A percentile compares a stretch with the other conserved stretches of the same genome.
These are phyloP conservation scores for Suillus ampliporus DNA, from an alignment of 768 basidiomycete genomes.

Conservation along the genomic window DNA sequence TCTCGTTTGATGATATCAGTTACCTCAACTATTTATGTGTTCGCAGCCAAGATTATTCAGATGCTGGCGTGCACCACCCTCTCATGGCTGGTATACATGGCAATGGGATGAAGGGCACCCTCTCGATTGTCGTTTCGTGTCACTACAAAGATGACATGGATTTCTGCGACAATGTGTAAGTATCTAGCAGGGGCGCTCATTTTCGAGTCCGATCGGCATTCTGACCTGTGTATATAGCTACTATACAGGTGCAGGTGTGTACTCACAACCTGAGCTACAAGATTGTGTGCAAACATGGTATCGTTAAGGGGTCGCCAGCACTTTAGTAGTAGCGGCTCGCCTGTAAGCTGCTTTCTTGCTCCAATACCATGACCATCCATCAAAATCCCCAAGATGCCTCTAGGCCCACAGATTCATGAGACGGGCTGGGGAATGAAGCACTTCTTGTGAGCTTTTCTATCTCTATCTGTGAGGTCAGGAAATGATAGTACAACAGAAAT, in stretches of 20 bases:
- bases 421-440: slow-evolving; percentile 14
- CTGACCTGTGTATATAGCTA: slow-evolving; percentile 22
- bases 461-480: not conserved
- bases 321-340: slow-evolving; percentile 19
- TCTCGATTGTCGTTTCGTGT: slow-evolving; percentile 26
- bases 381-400: slow-evolving; percentile 16
- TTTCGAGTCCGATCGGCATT: not conserved
- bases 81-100: slow-evolving; percentile 25
- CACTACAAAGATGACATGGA: slow-evolving; percentile 31
- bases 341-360: slow-evolving; percentile 17
- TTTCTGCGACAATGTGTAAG: slow-evolving; percentile 31
- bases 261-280: not conserved
- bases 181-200: slow-evolving; percentile 23
- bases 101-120: slow-evolving; percentile 14
- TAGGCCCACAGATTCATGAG: slow-evolving; percentile 30
- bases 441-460: slow-evolving; percentile 22
- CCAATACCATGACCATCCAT: not conserved
- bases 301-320: slow-evolving; percentile 28
- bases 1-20: slow-evolving; percentile 2
- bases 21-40: not conserved
- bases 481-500: slow-evolving; percentile 22
- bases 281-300: not conserved
- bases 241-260: slow-evolving; percentile 30
- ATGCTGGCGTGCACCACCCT: slow-evolving; percentile 24
- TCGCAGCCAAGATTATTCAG: slow-evolving; percentile 16